Conservation (phyloP, 2,329 filamentous ascomycete genomes). For the Penicillium vulpinum region DNA sequence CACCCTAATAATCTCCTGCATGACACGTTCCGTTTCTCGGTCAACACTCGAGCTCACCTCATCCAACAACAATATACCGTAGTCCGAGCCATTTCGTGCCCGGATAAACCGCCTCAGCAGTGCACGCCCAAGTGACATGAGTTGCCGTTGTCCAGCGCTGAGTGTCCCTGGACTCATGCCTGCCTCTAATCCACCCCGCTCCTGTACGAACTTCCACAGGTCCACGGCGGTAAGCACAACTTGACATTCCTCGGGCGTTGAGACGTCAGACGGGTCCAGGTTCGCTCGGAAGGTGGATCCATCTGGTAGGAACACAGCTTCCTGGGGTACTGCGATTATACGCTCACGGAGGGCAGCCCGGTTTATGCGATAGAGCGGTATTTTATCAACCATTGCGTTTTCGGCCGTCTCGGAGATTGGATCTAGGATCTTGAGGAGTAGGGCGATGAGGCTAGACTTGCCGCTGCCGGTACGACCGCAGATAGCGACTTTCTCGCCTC, state of each 20-base stretch:
- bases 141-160: neutral
- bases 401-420: neutral
- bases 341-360: neutral
- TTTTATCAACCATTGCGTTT: neutral
- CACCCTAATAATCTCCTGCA: neutral
- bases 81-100: neutral
- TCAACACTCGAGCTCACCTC: neutral
- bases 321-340: neutral
- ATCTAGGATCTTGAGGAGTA: neutral
- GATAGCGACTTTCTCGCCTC: neutral
- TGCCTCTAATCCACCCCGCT: neutral
- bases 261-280: neutral
- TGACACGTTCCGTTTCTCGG: neutral
- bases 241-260: neutral
- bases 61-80: neutral
- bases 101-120: neutral
- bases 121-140: neutral
- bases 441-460: neutral
- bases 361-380: neutral
- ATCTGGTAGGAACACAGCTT: neutral
- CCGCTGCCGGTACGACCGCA: neutral
- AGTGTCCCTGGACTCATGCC: neutral
- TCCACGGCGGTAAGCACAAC: neutral
- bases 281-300: neutral
- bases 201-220: neutral